Percentiles rank a stretch among this genome's conserved stretches.
Conservation (phyloP, 2,329 filamentous ascomycete genomes). For the Ascomycota sp. region DNA sequence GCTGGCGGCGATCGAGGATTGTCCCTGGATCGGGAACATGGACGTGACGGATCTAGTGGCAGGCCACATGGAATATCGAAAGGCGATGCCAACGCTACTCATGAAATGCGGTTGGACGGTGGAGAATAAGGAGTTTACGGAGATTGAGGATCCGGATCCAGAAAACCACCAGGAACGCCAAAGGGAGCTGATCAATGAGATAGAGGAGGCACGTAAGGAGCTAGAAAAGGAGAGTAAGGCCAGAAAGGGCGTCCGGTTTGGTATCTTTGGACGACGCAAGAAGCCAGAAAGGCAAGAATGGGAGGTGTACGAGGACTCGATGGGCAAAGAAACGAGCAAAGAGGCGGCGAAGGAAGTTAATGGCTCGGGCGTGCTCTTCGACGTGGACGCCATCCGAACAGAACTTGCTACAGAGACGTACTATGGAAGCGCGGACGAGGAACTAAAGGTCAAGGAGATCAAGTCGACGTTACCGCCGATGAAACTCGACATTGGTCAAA, state of each 20-base stretch:
- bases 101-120: conserved; percentile 81
- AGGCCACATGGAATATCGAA: conserved; percentile 93
- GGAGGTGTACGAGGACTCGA: conserved; percentile 74
- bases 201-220: conserved; percentile 79
- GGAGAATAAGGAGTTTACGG: conserved; percentile 80
- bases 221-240: conserved; percentile 63
- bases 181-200: conserved; percentile 84
- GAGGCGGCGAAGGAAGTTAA: conserved; percentile 22
- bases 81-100: conserved; percentile 73
- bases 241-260: conserved; percentile 36
- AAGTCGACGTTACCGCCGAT: conserved; percentile 79
- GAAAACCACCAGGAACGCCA: conserved; percentile 79
- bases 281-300: conserved; percentile 67
- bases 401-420: conserved; percentile 50
- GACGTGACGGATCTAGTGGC: conserved; percentile 70
- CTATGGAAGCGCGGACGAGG: conserved; percentile 29
- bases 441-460: conserved; percentile 54
- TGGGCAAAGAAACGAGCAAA: conserved; percentile 15
- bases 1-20: conserved; percentile 50
- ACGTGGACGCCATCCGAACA: conserved; percentile 81
- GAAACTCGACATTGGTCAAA: conserved; percentile 42
- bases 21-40: conserved; percentile 75
- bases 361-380: conserved; percentile 60
- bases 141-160: conserved; percentile 94
- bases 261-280: conserved; percentile 69